phyloP scores from a whole-genome alignment of 306 rosid genomes.

The Carpinus viminea region DNA sequence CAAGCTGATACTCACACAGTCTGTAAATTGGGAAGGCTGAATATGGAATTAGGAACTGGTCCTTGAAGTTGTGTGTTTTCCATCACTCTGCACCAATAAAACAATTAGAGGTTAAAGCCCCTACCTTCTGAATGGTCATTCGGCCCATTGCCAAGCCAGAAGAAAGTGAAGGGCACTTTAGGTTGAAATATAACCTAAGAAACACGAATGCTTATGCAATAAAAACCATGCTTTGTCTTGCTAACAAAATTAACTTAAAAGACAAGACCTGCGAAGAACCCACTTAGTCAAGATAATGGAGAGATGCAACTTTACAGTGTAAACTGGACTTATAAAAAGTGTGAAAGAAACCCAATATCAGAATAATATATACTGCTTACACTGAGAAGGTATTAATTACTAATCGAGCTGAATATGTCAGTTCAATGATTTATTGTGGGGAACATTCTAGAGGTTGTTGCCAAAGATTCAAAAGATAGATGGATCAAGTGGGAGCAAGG shows the following conservation, averaged over 20 bases:
- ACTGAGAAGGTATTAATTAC: neutral
- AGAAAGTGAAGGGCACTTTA: neutral
- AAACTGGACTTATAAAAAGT: neutral
- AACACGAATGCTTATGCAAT: neutral
- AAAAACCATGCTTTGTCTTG: neutral
- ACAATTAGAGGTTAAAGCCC: no score
- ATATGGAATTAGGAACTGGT: constrained; percentile 29
- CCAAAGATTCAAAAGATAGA: neutral
- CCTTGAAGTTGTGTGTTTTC: constrained; percentile 33
- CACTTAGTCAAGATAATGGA: neutral
- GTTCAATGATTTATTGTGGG: neutral
- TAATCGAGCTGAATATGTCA: neutral
- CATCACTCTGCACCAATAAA: constrained; percentile 30
- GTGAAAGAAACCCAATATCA: neutral
- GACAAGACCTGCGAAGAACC: neutral
- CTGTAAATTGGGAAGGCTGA: constrained; percentile 33
- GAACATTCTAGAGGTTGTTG: no score
- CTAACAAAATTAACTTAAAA: neutral
- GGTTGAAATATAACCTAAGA: neutral
- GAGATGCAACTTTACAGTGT: neutral
- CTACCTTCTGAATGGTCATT: neutral
- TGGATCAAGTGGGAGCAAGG: neutral
- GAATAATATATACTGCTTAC: neutral
- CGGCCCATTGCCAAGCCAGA: neutral
- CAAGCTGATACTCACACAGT: constrained; percentile 36